Base-by-base conservation (phyloP, 352 stramenopile genomes). In the Elongisporangium prolatum region DNA sequence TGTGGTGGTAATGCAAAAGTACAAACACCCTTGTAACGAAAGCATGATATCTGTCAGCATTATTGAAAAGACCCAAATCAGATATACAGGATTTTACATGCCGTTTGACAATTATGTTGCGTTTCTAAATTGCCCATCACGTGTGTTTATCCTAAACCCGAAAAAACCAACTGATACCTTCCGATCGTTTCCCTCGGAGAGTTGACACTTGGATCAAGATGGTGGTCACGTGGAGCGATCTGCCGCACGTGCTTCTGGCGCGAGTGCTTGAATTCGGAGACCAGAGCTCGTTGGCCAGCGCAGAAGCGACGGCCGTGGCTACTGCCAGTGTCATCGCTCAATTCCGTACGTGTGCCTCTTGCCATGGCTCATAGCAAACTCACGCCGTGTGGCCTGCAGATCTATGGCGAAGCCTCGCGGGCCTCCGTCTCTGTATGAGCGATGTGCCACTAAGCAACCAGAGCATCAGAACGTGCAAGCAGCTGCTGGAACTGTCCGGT, bases 261-360 rank as follows among this genome's bases (percentile, higher is more conserved):
- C 60, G 69, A 17, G 67, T 48, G 60, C 68, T 85, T 50, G 70
- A 69, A 50, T 85, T 83, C 54, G 60, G 53, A 0, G 73, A 83
- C 56, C 54, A 75, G 40, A 40, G 16, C 49, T 54, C 57, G 62
- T 60, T 85, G 49, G 58, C 20, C 59, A 21, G 40, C 49, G 50
- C 22, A 20, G 21, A 18, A 2, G 21, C 13, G 18, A 21, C 44
- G 17, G 11, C 21, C n/a, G 25, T 21, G 21, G 28, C 6, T 11
- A 37, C 10, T 69, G 50, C 60, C 50, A 21, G 59, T 63, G 61
- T 50, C 20, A 60, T 76, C 16, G 25, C 60, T 25, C 60, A 56
- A 34, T 59, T 65, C 17, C 55, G 56, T 72, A 49, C 37, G 62
- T 20, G 14, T 48, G 16, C 64, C 16, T 54, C 20, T 20, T 40